Evolutionary conservation across 176 grass and related monocot species (phyloP), one percentile per base, ranked within the genome.

Genomic region (sorghum (Sorghum bicolor)): DNA sequence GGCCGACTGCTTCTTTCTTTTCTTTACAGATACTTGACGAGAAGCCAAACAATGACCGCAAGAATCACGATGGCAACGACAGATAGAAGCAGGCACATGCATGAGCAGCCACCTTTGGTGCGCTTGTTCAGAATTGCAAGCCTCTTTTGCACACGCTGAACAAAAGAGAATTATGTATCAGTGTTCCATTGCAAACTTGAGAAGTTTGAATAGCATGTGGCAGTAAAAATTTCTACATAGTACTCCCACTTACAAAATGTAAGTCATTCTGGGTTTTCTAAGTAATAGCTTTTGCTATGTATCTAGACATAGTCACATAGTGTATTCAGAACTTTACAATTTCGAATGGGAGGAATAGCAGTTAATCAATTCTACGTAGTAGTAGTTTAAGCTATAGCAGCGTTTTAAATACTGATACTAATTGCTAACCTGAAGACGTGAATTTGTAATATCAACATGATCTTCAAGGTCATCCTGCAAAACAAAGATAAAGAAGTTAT

Each of bases 51-150:
- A 8, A 98, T 88, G 65, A 88, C 93, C 0, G 78, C 89, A 8
- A 98, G 91, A 80, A 93, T 82, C 48, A 98, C 91, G 78, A 95
- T 95, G 45, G 89, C 87, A 2, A 86, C 22, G 4, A 95, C 80
- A 4, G 91, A 93, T 36, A 98, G 36, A 63, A 95, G 79, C 80
- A 98, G 47, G 55, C 82, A 93, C 91, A 86, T 93, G 91, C 91
- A 91, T 17, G 95, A 98, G 86, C 95, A 98, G 62, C 86, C 91
- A 76, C 89, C 89, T 92, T 98, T 93, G 55, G 89, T 91, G 45
- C 90, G 90, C 82, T 93, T 98, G 89, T 98, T 95, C 83, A 98
- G 87, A 79, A 95, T 85, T 14, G 89, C 96, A 50, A 98, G 81
- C 30, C 85, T 88, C 87, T 90, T 98, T 86, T 95, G 96, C 67